These are phyloP conservation scores for Tetracladium marchalianum DNA, from an alignment of 495 filamentous ascomycete genomes.

Conservation along the genomic window DNA sequence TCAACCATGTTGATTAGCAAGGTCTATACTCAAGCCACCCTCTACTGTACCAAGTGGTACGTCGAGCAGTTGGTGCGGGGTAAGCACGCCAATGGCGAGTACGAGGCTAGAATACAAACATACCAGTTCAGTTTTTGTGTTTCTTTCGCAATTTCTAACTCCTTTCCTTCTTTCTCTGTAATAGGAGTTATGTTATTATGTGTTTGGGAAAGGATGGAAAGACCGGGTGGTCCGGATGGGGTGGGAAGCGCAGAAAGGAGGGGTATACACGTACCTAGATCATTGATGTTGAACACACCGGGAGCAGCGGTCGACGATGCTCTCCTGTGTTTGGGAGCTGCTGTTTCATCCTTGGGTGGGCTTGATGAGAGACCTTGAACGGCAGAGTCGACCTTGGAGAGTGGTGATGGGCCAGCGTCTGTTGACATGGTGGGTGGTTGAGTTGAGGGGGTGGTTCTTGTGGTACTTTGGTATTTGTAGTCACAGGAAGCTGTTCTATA, in stretches of 20 bases:
- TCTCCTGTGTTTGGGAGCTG: conserved; percentile 47
- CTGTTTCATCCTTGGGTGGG: conserved; percentile 38
- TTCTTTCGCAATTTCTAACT: conserved; percentile 72
- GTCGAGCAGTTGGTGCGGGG: conserved; percentile 1
- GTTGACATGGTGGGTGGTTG: conserved; percentile 14
- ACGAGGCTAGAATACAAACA: conserved; percentile 20
- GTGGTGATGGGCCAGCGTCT: conserved; percentile 19
- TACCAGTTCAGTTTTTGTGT: conserved; percentile 89
- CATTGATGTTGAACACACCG: conserved; percentile 72
- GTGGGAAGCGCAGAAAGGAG: background rate
- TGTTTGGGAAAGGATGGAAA: conserved; percentile 8
- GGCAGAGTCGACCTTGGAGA: conserved; percentile 82
- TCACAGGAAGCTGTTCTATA: conserved; percentile 3
- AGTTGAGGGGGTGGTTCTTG: background rate
- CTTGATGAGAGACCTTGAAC: conserved; percentile 65
- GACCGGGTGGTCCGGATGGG: conserved; percentile 3
- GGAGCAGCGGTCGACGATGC: conserved; percentile 51
- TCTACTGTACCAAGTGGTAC: background rate
- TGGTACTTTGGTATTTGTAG: conserved; percentile 3
- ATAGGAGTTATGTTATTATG: conserved; percentile 1
- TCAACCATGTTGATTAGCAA: conserved; percentile 5
- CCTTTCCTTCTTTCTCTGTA: conserved; percentile 63
- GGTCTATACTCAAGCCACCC: background rate
- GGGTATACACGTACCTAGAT: conserved; percentile 57
- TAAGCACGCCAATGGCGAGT: background rate